Evolutionary conservation across 192 early-diverging fungal genomes (phyloP), one percentile per base, ranked within the genome.

Genomic region (Haplosporangium gracile): DNA sequence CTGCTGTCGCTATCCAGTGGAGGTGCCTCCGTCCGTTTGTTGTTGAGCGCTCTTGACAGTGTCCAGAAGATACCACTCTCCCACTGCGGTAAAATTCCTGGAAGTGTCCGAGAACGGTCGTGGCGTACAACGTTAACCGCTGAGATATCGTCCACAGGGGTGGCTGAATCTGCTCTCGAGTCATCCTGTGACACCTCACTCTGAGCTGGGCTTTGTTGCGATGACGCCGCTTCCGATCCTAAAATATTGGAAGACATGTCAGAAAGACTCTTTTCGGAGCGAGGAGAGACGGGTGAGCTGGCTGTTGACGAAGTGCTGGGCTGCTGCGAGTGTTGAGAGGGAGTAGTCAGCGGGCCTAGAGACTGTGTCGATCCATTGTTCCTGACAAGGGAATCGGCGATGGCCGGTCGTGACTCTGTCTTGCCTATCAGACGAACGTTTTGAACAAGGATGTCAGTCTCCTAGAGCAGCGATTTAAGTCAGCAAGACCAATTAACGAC

Each of bases 1-100:
- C 83, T 86, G 68, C 70, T 81, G 32, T 86, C 84, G 65, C 84
- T 86, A 32, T 80, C 75, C 13, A 86, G 18, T 18, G 84, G 84
- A 2, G 76, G 74, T 1, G n/a, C 75, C 1, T 73, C 45, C 1
- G 78, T 32, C 51, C 77, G 80, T 40, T 86, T 86, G 47, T 75
- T 32, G 13, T 60, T 63, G 34, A 86, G 84, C 1, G 79, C 84
- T 34, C 79, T 73, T 11, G 84, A 74, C 7, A 86, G 69, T 20
- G 84, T 75, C 84, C 84, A 78, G 6, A 86, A 45, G 10, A 81
- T 63, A 42, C 79, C 70, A 6, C 75, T 34, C 16, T 83, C 82
- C 82, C 82, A 83, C 45, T 83, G 81, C 9, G 83, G 83, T 16
- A 85, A 47, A 7, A 86, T 81, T 7, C 78, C 79, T 26, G 84